phyloP scores from a whole-genome alignment of 176 grass and related monocot species.

The Carex pumila region DNA sequence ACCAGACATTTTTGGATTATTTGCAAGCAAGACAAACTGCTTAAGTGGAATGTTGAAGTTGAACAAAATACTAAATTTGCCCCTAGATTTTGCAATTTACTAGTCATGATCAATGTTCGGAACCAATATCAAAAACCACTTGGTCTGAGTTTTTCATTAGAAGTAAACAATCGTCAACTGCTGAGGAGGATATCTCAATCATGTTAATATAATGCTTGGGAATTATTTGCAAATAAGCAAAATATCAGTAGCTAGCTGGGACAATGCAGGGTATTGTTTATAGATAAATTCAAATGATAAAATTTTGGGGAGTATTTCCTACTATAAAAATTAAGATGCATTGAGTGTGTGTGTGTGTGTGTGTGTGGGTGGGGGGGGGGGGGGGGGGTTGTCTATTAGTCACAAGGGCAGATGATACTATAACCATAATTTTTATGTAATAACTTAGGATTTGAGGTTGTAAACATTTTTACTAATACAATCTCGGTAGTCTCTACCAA shows the following conservation, averaged over 20 bases:
- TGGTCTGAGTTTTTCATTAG: not conserved
- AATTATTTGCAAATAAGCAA: not conserved
- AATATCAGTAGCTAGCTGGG: not conserved
- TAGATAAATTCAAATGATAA: not conserved
- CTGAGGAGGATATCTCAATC: not conserved
- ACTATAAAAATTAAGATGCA: not conserved
- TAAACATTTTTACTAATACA: too few relatives aligned
- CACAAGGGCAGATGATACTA: too few relatives aligned
- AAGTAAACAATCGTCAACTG: not conserved
- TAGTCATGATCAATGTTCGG: not conserved
- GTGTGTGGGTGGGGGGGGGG: too few relatives aligned
- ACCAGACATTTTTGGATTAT: not conserved
- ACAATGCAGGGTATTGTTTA: not conserved
- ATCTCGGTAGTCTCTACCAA: too few relatives aligned
- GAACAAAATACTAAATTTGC: not conserved
- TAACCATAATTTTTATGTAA: too few relatives aligned
- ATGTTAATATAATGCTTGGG: not conserved
- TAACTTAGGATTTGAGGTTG: too few relatives aligned
- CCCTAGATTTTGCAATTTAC: not conserved
- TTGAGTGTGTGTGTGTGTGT: too few relatives aligned
- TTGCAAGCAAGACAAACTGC: not conserved
- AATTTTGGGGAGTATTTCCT: not conserved
- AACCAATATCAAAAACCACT: not conserved
- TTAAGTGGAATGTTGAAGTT: not conserved
- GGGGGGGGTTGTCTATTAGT: too few relatives aligned